phyloP scores from a whole-genome alignment of 2,329 filamentous ascomycete genomes.

The Cladorrhinum sp. region DNA sequence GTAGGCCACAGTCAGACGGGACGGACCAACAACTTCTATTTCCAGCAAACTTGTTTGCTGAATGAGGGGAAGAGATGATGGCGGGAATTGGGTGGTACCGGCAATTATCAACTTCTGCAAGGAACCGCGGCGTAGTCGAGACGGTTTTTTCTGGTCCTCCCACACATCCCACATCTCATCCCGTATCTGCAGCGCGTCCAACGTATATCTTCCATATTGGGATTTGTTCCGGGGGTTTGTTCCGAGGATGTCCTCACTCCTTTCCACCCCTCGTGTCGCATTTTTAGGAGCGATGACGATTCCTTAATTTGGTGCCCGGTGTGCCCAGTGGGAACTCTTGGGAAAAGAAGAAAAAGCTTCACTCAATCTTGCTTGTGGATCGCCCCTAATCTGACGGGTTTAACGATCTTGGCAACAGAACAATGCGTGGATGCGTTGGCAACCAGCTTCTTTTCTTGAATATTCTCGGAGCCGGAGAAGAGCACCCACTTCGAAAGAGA shows the following conservation, averaged over 20 bases:
- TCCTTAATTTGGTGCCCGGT: slow-evolving; percentile 21
- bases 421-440: too few relatives aligned
- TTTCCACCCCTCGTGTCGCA: background rate
- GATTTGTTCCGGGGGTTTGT: background rate
- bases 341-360: background rate
- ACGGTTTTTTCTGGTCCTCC: background rate
- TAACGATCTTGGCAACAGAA: background rate
- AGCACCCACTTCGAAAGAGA: background rate
- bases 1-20: slow-evolving; percentile 12
- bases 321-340: slow-evolving; percentile 10
- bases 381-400: background rate
- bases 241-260: background rate
- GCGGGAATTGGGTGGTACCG: slow-evolving; percentile 1
- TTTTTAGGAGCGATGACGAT: slow-evolving; percentile 25
- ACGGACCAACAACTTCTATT: background rate
- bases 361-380: background rate
- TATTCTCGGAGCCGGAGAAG: background rate
- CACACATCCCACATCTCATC: background rate
- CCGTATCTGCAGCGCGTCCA: too few relatives aligned
- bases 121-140: background rate
- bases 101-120: slow-evolving; percentile 7
- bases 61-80: background rate
- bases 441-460: background rate
- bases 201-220: background rate
- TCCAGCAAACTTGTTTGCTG: background rate